Base-by-base conservation (phyloP, 2,329 filamentous ascomycete species). In the Apiospora kogelbergensis region DNA sequence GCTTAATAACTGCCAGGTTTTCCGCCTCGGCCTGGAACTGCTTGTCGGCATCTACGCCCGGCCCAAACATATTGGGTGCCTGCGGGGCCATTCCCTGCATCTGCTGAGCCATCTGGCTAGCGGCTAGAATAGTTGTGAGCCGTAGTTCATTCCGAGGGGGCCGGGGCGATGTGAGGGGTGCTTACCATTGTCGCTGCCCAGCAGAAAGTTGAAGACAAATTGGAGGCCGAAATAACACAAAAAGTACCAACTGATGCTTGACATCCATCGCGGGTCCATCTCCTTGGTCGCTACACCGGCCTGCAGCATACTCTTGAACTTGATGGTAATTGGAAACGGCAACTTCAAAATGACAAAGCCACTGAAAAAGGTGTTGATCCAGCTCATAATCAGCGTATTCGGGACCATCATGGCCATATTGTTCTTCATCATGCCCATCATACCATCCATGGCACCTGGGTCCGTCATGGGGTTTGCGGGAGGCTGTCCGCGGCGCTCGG, bases 371-470 rank as follows among this genome's bases (percentile, higher is more conserved):
- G 96, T 95, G 83, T 99, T 99, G 80, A 99, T 98, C 96, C 96
- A 99, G 73, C 95, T 96, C 96, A 99, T 99, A 74, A 99, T 99
- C 79, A 99, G 83, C 6, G 95, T 98, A 82, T 99, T 97, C 65
- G 96, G 96, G 69, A 99, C 94, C 85, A 99, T 98, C 96, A 98
- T 99, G 73, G 96, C 95, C 93, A 99, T 97, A 79, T 99, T 97
- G 69, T 95, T 95, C 88, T 99, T 99, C 93, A 99, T 97, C 94
- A 97, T 97, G 74, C 96, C 95, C 96, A 99, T 99, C 96, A 99
- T 99, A 74, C 95, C 95, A 79, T 99, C 97, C 96, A 99, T 99
- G 69, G 93, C 94, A 64, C 92, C 92, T 26, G 97, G 97, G 80
- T 99, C 96, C 13, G 92, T 93, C 89, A 99, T 94, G 4, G 96